Evolutionary conservation across 176 grass and related monocot genomes (phyloP).

Genomic region (Aegilops longissima): DNA sequence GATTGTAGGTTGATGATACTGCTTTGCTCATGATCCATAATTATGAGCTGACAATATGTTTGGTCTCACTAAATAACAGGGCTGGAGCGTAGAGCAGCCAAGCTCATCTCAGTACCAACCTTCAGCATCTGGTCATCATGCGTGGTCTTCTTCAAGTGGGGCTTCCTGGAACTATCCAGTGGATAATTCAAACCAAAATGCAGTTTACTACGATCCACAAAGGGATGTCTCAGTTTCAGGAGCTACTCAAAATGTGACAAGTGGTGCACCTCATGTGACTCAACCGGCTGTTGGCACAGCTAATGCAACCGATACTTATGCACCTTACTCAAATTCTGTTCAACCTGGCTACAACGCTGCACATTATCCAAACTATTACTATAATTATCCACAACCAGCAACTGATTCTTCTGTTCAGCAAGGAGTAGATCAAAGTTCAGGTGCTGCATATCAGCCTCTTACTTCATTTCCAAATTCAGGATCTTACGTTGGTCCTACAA

Average conservation of each 20-base stretch:
- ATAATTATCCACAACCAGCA: conserved; percentile 43
- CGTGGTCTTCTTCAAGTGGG: conserved; percentile 35
- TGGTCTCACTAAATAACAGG: conserved; percentile 30
- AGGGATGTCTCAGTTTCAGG: conserved; percentile 56
- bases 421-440: conserved; percentile 89
- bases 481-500: conserved; percentile 70
- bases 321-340: conserved; percentile 42
- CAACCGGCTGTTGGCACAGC: conserved; percentile 9
- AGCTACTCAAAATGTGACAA: conserved; percentile 54
- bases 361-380: conserved; percentile 59
- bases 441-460: conserved; percentile 85
- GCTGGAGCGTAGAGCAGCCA: conserved; percentile 33
- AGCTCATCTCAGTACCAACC: conserved; percentile 49
- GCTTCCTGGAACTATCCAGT: conserved; percentile 53
- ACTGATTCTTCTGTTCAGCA: conserved; percentile 67
- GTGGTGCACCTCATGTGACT: conserved; percentile 30
- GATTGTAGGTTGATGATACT: background rate
- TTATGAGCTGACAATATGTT: conserved; percentile 17
- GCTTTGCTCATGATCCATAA: conserved; percentile 12
- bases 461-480: conserved; percentile 86
- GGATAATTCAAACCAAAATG: conserved; percentile 38
- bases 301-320: conserved; percentile 42
- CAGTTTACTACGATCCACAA: conserved; percentile 68
- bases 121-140: conserved; percentile 39
- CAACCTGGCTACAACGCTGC: conserved; percentile 45